Evolutionary conservation across 768 basidiomycete genomes (phyloP).

Genomic region (Chalciporus sphaerocephalus): DNA sequence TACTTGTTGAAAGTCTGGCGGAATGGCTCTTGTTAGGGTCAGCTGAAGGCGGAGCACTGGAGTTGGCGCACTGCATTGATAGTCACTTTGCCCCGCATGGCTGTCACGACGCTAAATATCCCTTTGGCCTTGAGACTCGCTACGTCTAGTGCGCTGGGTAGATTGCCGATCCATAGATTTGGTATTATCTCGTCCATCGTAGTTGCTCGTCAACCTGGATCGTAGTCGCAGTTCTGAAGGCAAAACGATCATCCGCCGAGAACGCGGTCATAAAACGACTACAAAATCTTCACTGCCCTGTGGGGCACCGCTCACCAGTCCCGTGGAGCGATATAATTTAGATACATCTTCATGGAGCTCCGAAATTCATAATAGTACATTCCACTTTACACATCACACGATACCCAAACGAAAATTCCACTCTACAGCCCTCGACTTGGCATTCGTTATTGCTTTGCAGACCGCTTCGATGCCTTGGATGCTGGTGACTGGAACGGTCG

Average conservation of each 20-base stretch:
- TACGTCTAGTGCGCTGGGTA: constrained; percentile 63
- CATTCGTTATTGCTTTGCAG: neutral
- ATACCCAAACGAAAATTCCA: neutral
- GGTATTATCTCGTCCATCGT: constrained; percentile 76
- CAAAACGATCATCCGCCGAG: constrained; percentile 1
- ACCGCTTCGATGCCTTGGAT: neutral
- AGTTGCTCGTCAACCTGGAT: neutral
- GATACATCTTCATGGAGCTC: neutral
- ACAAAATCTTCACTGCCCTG: too few relatives aligned
- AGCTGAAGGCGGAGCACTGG: neutral
- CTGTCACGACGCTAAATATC: constrained; percentile 72
- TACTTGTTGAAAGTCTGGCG: constrained; percentile 71
- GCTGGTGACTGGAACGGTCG: neutral
- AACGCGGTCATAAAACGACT: too few relatives aligned
- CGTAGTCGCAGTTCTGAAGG: neutral
- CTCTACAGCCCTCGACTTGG: neutral
- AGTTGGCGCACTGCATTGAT: constrained; percentile 53
- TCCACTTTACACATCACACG: neutral
- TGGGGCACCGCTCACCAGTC: too few relatives aligned
- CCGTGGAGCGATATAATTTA: too few relatives aligned
- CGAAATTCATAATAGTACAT: neutral
- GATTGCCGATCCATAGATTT: constrained; percentile 81
- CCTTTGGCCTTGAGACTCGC: constrained; percentile 59
- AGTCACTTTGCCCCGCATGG: constrained; percentile 64
- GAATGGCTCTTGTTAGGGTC: neutral